Base-by-base conservation (phyloP, 805 yeast species). In the Cephaloascus fragrans region DNA sequence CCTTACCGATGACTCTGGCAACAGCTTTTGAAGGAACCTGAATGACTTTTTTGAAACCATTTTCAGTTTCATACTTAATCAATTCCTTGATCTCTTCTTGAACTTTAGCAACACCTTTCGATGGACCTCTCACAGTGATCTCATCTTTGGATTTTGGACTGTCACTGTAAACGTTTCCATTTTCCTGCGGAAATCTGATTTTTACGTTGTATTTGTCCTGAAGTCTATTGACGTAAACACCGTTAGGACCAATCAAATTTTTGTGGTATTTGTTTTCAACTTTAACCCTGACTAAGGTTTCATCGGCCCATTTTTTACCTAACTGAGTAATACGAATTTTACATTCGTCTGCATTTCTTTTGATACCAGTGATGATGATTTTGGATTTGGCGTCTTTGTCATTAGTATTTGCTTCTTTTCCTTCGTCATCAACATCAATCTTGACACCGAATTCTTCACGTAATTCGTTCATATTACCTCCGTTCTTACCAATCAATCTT, bases 401-500 rank as follows among this genome's bases (percentile, higher is more conserved):
- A 26, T 50, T 50, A 12, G 47, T 46, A 20, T 52, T 54, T 28
- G 57, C 59, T 19, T 58, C 51, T 28, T 75, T 73, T 34, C 64
- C 71, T 12, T 62, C 65, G 37, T 75, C 80, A 38, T 74, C 76
- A 39, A 87, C 79, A 51, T 89, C 95, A 44, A 93, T 71, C 48
- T 72, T 73, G 47, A 84, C 86, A 36, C 80, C 86, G 50, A 69
- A 86, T 51, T 83, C 82, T 8, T 83, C 85, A 45, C 83, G 72
- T 43, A 87, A 57, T 37, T 74, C 65, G 48, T 75, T 74, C 53
- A 93, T 62, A 53, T 78, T 77, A 34, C 85, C 64, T 40, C 99
- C 98, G 44, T 77, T 83, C 55, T 82, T 83, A 48, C 99, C 99
- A 58, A 93, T 87, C 39, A 94, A 69, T 61, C 93, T 79, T 20